Conservation (phyloP, 768 basidiomycete genomes). For the Scleroderma citrinum region DNA sequence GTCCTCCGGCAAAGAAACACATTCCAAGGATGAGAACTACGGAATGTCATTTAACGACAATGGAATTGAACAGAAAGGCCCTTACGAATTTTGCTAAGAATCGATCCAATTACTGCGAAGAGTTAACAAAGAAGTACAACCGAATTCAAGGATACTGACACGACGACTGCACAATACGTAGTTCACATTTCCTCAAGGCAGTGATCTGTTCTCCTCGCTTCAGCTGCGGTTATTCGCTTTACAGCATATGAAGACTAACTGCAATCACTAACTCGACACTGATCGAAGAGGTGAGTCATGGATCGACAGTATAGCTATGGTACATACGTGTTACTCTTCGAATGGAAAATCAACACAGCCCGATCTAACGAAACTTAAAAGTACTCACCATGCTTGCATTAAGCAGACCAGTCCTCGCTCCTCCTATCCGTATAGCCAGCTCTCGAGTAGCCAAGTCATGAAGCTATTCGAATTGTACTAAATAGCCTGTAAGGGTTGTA, state of each 20-base stretch:
- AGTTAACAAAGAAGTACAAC: slow-evolving; percentile 3
- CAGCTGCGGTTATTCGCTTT: not conserved
- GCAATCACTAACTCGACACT: slow-evolving; percentile 67
- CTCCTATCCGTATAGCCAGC: slow-evolving; percentile 69
- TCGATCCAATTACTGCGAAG: slow-evolving; percentile 67
- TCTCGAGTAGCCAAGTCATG: slow-evolving; percentile 76
- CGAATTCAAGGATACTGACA: slow-evolving; percentile 36
- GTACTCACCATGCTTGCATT: slow-evolving; percentile 70
- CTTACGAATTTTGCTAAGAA: slow-evolving; percentile 70
- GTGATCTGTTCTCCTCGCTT: slow-evolving; percentile 46
- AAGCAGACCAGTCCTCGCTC: slow-evolving; percentile 68
- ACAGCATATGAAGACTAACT: slow-evolving; percentile 36
- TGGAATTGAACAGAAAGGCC: slow-evolving; percentile 6
- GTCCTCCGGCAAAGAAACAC: slow-evolving; percentile 86
- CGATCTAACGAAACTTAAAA: not conserved
- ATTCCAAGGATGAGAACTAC: slow-evolving; percentile 79
- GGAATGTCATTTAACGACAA: slow-evolving; percentile 4
- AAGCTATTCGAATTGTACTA: slow-evolving; percentile 36
- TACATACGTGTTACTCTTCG: slow-evolving; percentile 63
- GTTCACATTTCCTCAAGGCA: slow-evolving; percentile 75
- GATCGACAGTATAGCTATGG: slow-evolving; percentile 1
- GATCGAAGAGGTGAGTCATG: slow-evolving; percentile 1
- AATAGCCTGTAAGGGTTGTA: not conserved
- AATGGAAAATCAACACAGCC: not conserved
- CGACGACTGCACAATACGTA: slow-evolving; percentile 76